Percentiles rank a stretch among this genome's conserved stretches.
phyloP scores from a whole-genome alignment of 371 early-diverging fungal species.

The Mortierella sp. region DNA sequence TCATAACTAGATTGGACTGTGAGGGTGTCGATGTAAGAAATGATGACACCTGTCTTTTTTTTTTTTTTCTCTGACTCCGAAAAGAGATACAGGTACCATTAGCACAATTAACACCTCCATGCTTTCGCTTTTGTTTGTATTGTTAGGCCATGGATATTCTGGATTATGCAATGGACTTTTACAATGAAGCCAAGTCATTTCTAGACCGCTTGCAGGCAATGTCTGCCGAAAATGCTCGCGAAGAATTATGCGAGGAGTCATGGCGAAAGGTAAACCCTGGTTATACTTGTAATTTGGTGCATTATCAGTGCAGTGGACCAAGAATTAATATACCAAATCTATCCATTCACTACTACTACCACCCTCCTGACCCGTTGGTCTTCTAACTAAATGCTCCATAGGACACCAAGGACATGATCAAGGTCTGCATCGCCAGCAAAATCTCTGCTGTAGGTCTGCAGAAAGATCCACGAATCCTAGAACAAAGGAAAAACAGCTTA shows the following conservation, averaged over 20 bases:
- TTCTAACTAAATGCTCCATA: conserved; percentile 8
- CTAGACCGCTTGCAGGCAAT: conserved; percentile 45
- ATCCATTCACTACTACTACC: no score
- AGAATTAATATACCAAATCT: no score
- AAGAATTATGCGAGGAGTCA: conserved; percentile 57
- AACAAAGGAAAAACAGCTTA: conserved; percentile 8
- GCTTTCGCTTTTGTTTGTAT: background rate
- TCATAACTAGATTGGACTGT: conserved; percentile 37
- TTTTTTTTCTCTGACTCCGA: background rate
- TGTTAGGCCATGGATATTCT: conserved; percentile 38
- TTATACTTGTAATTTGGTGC: background rate
- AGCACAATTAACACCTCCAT: background rate
- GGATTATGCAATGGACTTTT: conserved; percentile 34
- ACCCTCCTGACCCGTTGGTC: no score
- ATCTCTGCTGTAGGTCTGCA: conserved; percentile 30
- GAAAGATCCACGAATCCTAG: conserved; percentile 36
- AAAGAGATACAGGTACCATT: background rate
- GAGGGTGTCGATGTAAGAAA: conserved; percentile 39
- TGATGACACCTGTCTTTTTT: background rate
- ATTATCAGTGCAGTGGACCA: no score
- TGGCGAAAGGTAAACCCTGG: conserved; percentile 54
- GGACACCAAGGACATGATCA: conserved; percentile 57
- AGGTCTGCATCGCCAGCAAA: conserved; percentile 57
- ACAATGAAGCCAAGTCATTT: conserved; percentile 47
- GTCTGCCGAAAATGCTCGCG: conserved; percentile 44